Evolutionary conservation across 768 basidiomycete species (phyloP).

Genomic region (Boletus speciosus): DNA sequence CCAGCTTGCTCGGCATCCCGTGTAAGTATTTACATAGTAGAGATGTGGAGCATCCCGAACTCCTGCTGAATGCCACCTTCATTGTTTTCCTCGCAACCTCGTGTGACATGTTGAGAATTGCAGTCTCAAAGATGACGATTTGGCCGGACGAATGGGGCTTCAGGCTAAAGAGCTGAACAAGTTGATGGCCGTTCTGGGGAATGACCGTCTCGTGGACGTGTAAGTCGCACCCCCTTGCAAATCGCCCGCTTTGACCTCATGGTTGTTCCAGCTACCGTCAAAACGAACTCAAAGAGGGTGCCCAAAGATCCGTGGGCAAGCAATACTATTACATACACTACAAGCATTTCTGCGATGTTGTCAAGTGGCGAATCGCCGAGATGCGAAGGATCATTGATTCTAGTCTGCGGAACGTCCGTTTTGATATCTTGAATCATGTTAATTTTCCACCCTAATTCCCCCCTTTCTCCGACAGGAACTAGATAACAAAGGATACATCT

Average conservation of each 20-base stretch:
- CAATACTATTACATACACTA: constrained; percentile 98
- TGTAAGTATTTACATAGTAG: constrained; percentile 67
- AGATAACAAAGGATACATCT: constrained; percentile 96
- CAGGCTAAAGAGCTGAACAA: constrained; percentile 90
- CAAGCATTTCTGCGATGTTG: constrained; percentile 92
- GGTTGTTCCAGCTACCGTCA: constrained; percentile 65
- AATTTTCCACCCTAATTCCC: background rate
- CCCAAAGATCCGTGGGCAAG: constrained; percentile 80
- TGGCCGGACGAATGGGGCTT: constrained; percentile 86
- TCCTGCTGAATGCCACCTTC: constrained; percentile 18
- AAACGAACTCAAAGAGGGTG: constrained; percentile 88
- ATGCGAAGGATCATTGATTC: constrained; percentile 91
- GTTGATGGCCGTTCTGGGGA: constrained; percentile 76
- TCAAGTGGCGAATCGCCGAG: constrained; percentile 94
- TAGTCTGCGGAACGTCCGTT: constrained; percentile 77
- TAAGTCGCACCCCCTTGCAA: constrained; percentile 35
- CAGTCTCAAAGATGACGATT: constrained; percentile 91
- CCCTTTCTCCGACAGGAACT: constrained; percentile 60
- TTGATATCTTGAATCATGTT: background rate
- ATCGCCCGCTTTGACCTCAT: constrained; percentile 1
- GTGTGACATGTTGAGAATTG: constrained; percentile 20
- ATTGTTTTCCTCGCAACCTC: constrained; percentile 5
- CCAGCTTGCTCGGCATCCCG: constrained; percentile 86
- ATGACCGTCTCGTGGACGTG: constrained; percentile 77
- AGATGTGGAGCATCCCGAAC: constrained; percentile 17